phyloP scores from a whole-genome alignment of 2,329 filamentous ascomycete genomes.

The Magnaporthiopsis rhizophila region DNA sequence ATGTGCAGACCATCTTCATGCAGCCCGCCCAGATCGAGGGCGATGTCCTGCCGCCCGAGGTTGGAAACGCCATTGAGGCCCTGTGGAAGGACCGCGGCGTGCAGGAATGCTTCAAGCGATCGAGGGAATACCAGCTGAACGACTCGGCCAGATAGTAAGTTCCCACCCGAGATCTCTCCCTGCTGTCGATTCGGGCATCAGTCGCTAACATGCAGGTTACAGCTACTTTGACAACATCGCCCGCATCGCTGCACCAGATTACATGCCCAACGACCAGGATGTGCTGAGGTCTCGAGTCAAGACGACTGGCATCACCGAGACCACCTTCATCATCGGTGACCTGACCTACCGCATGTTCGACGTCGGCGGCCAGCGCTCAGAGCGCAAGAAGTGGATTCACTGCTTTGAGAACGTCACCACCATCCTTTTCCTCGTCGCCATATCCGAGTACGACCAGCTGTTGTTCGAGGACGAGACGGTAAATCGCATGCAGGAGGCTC shows the following conservation, averaged over 20 bases:
- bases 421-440: conserved; percentile 92
- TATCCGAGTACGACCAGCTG: conserved; percentile 93
- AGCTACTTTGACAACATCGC: conserved; percentile 96
- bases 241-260: conserved; percentile 83
- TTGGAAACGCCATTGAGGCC: conserved; percentile 84
- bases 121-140: conserved; percentile 91
- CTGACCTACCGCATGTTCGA: conserved; percentile 97
- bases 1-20: conserved; percentile 96
- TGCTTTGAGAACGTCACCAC: conserved; percentile 98
- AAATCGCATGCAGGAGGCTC: conserved; percentile 87
- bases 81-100: conserved; percentile 91
- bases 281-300: conserved; percentile 93
- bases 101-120: conserved; percentile 91
- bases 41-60: conserved; percentile 87
- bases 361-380: conserved; percentile 88
- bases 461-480: conserved; percentile 94
- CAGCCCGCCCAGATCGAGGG: conserved; percentile 95
- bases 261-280: conserved; percentile 92
- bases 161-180: not conserved
- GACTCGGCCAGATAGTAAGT: conserved; percentile 91
- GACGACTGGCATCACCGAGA: conserved; percentile 96
- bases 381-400: conserved; percentile 99
- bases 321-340: conserved; percentile 90
- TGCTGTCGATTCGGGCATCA: not conserved
- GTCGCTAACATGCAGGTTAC: conserved; percentile 1